Conservation (phyloP, 2,329 filamentous ascomycete species). For the Pezicula radicicola region DNA sequence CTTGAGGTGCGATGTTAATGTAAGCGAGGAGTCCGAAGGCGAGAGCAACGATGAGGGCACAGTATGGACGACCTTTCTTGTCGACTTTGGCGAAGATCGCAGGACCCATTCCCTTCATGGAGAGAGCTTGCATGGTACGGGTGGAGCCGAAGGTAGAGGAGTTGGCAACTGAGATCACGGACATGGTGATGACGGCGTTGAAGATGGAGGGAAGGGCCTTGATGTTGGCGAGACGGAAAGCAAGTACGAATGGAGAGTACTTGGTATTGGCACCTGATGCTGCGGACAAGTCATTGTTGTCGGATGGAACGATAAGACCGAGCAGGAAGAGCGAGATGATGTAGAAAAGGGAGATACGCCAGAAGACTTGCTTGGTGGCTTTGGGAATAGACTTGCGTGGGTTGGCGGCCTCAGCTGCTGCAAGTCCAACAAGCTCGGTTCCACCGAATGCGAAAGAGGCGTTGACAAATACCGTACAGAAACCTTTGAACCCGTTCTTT, state of each 20-base stretch:
- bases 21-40: conserved; percentile 58
- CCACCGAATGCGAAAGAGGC: conserved; percentile 61
- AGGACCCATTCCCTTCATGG: conserved; percentile 34
- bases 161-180: conserved; percentile 50
- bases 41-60: conserved; percentile 48
- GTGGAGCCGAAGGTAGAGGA: conserved; percentile 49
- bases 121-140: conserved; percentile 48
- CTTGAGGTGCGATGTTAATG: conserved; percentile 42
- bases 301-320: conserved; percentile 37
- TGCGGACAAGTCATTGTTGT: conserved; percentile 23
- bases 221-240: conserved; percentile 48
- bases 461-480: conserved; percentile 61
- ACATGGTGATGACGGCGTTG: conserved; percentile 49
- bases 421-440: conserved; percentile 59
- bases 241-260: conserved; percentile 46
- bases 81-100: conserved; percentile 59
- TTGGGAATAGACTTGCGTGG: conserved; percentile 45
- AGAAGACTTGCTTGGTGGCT: conserved; percentile 42
- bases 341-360: conserved; percentile 44
- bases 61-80: conserved; percentile 55
- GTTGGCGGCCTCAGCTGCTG: conserved; percentile 55
- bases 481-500: conserved; percentile 58
- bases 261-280: conserved; percentile 26
- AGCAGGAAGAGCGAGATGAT: conserved; percentile 39
- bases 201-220: conserved; percentile 48